Evolutionary conservation across 2,329 filamentous ascomycete species (phyloP).

Genomic region (Thielaviopsis punctulata): DNA sequence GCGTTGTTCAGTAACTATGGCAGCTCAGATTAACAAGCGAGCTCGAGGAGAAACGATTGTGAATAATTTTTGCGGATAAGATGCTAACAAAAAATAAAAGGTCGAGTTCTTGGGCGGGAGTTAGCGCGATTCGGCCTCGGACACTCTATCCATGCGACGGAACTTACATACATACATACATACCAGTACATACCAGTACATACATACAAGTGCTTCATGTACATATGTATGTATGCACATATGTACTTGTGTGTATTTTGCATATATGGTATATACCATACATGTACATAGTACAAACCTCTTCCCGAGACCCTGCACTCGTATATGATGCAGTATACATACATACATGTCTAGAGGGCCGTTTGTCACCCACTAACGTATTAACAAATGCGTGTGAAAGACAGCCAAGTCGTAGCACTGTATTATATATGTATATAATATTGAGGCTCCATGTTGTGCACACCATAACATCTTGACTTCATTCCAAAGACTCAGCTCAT

Average conservation of each 20-base stretch:
- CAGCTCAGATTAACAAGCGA: background rate
- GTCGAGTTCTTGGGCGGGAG: background rate
- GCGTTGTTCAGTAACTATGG: background rate
- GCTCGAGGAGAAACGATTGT: background rate
- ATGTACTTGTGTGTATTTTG: background rate
- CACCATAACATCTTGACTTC: background rate
- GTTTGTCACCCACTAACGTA: background rate
- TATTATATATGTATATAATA: too few relatives aligned
- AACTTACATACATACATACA: too few relatives aligned
- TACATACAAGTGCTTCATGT: too few relatives aligned
- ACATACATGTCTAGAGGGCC: background rate
- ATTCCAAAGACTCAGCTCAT: background rate
- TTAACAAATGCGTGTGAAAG: too few relatives aligned
- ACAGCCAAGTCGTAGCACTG: too few relatives aligned
- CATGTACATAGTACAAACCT: background rate
- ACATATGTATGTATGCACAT: background rate
- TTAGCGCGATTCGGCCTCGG: background rate
- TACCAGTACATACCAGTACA: background rate
- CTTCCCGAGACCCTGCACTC: too few relatives aligned
- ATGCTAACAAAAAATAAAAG: background rate
- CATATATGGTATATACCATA: background rate
- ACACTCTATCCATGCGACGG: background rate
- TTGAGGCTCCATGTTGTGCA: background rate
- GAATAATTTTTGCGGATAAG: background rate
- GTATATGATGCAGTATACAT: too few relatives aligned